Evolutionary conservation across 768 basidiomycete genomes (phyloP), one percentile per base, ranked within the genome.

Genomic region (Lentinula sp.): DNA sequence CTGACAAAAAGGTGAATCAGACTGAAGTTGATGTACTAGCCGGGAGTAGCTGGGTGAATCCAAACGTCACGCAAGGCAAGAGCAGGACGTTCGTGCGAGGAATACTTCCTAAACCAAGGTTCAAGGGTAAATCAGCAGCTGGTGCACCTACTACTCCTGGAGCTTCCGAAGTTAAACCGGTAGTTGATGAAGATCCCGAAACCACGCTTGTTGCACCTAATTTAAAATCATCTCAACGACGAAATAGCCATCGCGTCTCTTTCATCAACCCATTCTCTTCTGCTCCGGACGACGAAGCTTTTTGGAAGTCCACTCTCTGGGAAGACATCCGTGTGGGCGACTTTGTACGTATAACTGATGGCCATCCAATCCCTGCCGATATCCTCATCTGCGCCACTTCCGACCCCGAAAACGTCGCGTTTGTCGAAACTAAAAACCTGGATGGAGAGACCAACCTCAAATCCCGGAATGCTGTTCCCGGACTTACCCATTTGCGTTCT

Each of bases 391-490:
- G 87, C 70, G 78, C 88, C 1, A 88, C 88, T 5, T 69, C 75
- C 16, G 58, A 63, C 39, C 58, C 48, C 13, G 55, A 57, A 35
- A 62, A 62, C 28, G 85, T 95, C 21, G 89, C 89, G 3, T 97
- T 86, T 69, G 86, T 96, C 57, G 95, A 97, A 80, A 96, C 95
- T 45, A 97, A 96, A 80, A 95, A 96, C 68, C 78, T 99, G 59
- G 96, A 99, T 68, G 96, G 96, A 43, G 96, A 99, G 78, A 99
- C 96, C 28, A 99, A 96, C 70, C 86, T 99, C 72, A 99, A 99
- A 78, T 94, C 91, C 0, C 85, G 97, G 31, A 85, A 89, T 66
- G 96, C 89, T 1, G 84, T 89, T 3, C 76, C 88, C 1, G 81
- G 83, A 2, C 84, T 98, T 28, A 83, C 85, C 0, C 86, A 92